Evolutionary conservation across 2,329 filamentous ascomycete species (phyloP), one percentile per base, ranked within the genome.

Genomic region (Exophiala sideris): DNA sequence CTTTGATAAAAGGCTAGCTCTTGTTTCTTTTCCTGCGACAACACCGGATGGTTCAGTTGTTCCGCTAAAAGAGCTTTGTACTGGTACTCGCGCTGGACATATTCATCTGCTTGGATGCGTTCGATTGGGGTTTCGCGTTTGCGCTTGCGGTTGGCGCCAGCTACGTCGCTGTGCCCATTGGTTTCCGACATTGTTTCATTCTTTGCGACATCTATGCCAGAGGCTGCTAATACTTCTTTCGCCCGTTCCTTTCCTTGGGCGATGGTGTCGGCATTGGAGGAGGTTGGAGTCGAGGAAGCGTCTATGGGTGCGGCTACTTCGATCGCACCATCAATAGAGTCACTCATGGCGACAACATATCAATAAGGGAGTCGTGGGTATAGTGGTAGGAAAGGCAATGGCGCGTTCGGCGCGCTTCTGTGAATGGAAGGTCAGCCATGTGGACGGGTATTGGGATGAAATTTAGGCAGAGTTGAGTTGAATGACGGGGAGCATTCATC

Each of bases 1-100:
- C 78, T 71, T 54, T 82, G 78, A 76, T 92, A 90, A 67, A 89
- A 85, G 56, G 86, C 80, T 55, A 84, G 80, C 71, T 87, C 86
- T 46, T 82, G 77, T 61, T 82, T 82, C 72, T 85, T 87, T 62
- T 82, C 77, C 61, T 79, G 78, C 60, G 85, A 79, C 52, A 85
- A 71, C 46, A 79, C 76, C 59, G 82, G 79, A 49, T 77, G 78
- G 34, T 79, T 76, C 48, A 79, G 76, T 41, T 80, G 76, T 49
- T 72, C 73, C 7, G 74, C 73, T 35, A 71, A 67, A 56, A 84
- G 71, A 32, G 82, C 79, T 21, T 78, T 77, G 64, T 85, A 78
- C 3, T 82, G 65, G 41, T 84, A 75, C 64, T 88, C 85, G 64
- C 84, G 81, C 61, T 81, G 78, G 47, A 85, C 78, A 70, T 87